Evolutionary conservation across 1,284 basidiomycete species (phyloP), one percentile per base, ranked within the genome.

Genomic region (Phellopilus nigrolimitatus): DNA sequence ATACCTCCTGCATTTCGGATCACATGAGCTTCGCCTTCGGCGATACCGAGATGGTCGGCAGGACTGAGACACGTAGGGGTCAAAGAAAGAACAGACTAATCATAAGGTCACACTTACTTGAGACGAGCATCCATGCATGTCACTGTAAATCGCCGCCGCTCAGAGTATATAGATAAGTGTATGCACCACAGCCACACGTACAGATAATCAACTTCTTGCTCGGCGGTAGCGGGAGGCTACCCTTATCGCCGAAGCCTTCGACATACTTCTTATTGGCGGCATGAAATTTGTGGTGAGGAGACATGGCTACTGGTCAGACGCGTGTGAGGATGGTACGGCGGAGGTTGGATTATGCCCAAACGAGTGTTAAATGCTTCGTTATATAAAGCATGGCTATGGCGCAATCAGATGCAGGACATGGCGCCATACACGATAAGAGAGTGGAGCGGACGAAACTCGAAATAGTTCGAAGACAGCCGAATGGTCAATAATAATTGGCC

Each of bases 51-150:
- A 51, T 79, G 74, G 6, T 74, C 70, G 36, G 75, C 75, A 19
- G 80, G 78, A 59, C 80, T 83, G 59, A 22, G n/a, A n/a, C 27
- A 40, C 21, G 19, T 2, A 5, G 17, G 6, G 44, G 43, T 28
- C 22, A 36, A 30, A 15, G 15, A 25, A 21, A 12, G 30, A 15
- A 24, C 21, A 31, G 21, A 39, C 15, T 21, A 31, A 49, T 15
- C 9, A 13, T 40, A 13, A 33, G 13, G 12, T 30, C 30, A 30
- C 21, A 55, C 61, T 61, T 53, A 68, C 73, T 73, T 71, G 56
- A 83, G 66, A 44, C 80, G 78, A 47, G 80, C 79, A 64, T 84
- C 83, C 81, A 84, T 85, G 67, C 82, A 84, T 19, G 80, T 82
- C 27, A 82, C 79, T 84, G 28, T 19, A 49, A 41, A 37, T 13